Evolutionary conservation across 768 basidiomycete genomes (phyloP), one percentile per base, ranked within the genome.

Genomic region (Xerocomellus intermedius): DNA sequence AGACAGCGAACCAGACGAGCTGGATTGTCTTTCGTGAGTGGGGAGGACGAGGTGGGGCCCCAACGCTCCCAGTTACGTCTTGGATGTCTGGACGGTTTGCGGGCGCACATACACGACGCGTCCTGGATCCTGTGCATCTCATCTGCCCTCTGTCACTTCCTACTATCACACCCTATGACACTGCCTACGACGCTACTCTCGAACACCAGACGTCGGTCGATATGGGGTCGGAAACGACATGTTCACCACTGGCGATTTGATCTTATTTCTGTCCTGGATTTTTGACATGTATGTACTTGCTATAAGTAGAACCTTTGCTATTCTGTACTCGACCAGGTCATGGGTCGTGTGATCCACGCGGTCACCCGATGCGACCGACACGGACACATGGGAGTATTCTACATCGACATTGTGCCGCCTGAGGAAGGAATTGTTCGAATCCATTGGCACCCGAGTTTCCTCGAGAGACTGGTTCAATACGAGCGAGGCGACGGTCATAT

Each of bases 21-120:
- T 80, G 43, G 77, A 80, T 56, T 80, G 77, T 56, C 66, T 80
- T 35, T 73, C 76, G 32, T 78, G 64, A 78, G 16, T 21, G 22
- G 16, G 13, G n/a, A 10, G 39, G 48, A 44, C n/a, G 12, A 12
- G 8, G 16, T 13, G 9, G 16, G 30, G 5, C 5, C 33, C 13
- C 33, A 13, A 5, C 33, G 33, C 33, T 33, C 13, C 13, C 13
- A 33, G 13, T 33, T 13, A 14, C 13, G 33, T 28, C 28, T 28
- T 28, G 28, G 28, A 28, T 28, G 8, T 33, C 33, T 14, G 33
- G 13, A 32, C 16, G 22, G 47, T 45, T 39, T 28, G 22, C 4
- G 37, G 24, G 14, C 14, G 16, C 26, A 8, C 33, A 36, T 19
- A 26, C 36, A 38, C 22, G 21, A 14, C 22, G 21, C 10, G 12